phyloP scores from a whole-genome alignment of 202 grass and related monocot genomes.

The Bolboschoenoplectus hybrid region DNA sequence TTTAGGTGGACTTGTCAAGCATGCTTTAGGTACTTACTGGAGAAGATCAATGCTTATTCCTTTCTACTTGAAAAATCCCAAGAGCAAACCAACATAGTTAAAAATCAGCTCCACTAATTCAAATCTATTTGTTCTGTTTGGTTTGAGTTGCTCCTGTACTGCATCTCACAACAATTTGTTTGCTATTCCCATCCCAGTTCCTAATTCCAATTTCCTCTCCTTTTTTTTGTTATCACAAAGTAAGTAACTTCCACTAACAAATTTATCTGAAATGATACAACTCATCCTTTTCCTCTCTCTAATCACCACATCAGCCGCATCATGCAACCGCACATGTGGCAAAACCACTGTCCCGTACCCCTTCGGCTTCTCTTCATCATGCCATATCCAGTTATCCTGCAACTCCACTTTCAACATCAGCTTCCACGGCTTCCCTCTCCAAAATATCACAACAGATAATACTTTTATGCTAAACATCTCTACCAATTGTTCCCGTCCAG shows the following conservation, averaged over 20 bases:
- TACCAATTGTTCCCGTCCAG: slow-evolving; percentile 44
- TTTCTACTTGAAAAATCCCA: no score
- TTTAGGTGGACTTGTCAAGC: no score
- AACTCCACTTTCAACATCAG: not conserved
- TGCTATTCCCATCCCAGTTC: no score
- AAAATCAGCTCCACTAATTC: no score
- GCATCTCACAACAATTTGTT: no score
- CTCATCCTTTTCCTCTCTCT: slow-evolving; percentile 18
- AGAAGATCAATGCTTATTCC: no score
- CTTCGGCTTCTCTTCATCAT: slow-evolving; percentile 61
- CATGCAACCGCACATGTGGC: slow-evolving; percentile 50
- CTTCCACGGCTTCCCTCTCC: not conserved
- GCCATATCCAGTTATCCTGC: slow-evolving; percentile 50
- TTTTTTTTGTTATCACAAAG: not conserved
- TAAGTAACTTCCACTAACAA: not conserved
- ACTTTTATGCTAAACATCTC: slow-evolving; percentile 35
- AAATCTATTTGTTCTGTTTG: no score
- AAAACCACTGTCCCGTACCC: slow-evolving; percentile 43
- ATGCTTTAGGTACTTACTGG: no score
- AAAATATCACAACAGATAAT: not conserved
- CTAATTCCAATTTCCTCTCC: no score
- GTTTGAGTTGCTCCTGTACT: no score
- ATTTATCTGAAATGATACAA: slow-evolving; percentile 34
- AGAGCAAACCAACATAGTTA: no score
- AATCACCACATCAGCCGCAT: not conserved